Conservation (phyloP, 495 filamentous ascomycete species). For the Aspergillus conjunctus region DNA sequence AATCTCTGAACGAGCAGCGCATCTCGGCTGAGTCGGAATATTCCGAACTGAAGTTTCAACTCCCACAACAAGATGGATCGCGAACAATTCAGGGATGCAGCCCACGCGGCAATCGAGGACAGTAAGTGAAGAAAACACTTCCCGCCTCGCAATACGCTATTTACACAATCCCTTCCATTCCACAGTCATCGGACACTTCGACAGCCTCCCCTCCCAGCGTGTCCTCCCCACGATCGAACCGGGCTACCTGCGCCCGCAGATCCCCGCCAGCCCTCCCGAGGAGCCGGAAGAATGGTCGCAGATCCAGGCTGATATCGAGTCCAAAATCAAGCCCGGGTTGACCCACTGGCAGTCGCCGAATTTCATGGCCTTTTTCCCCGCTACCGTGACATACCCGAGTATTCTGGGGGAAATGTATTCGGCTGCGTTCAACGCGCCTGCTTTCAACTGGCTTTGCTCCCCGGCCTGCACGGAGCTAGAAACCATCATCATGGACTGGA, state of each 20-base stretch:
- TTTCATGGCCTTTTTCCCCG: conserved; percentile 96
- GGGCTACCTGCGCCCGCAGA: conserved; percentile 80
- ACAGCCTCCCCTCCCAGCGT: conserved; percentile 66
- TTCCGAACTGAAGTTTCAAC: background rate
- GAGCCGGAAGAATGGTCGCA: conserved; percentile 75
- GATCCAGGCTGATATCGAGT: conserved; percentile 84
- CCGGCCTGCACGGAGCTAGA: conserved; percentile 96
- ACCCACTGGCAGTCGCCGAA: conserved; percentile 97
- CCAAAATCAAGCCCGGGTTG: conserved; percentile 88
- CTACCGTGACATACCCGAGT: conserved; percentile 76
- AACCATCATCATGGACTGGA: conserved; percentile 92
- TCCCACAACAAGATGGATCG: conserved; percentile 66
- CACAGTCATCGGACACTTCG: conserved; percentile 80
- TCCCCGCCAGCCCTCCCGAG: conserved; percentile 72
- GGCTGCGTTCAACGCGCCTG: conserved; percentile 82
- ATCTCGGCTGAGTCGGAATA: background rate
- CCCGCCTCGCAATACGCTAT: conserved; percentile 8
- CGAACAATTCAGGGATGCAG: conserved; percentile 77
- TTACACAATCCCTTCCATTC: conserved; percentile 5
- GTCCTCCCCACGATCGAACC: conserved; percentile 81
- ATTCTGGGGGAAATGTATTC: conserved; percentile 95
- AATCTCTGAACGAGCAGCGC: background rate
- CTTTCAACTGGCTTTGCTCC: conserved; percentile 97
- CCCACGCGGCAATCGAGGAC: conserved; percentile 79
- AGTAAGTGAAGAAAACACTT: conserved; percentile 55